Conservation (phyloP, 306 rosid genomes). For the Canavalia ensiformis region DNA sequence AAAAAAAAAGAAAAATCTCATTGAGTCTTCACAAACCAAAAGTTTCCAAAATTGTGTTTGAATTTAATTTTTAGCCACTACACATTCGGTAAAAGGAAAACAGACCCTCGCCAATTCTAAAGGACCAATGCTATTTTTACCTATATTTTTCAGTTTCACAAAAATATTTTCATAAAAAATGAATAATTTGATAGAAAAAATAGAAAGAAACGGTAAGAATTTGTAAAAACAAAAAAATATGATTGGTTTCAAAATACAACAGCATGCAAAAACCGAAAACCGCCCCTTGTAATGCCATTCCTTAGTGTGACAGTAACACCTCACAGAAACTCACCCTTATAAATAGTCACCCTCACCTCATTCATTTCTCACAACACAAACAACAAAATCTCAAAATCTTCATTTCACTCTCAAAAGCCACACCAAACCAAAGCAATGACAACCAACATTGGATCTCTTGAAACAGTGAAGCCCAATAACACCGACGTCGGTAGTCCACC, state of each 20-base stretch:
- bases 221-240: no score
- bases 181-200: no score
- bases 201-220: no score
- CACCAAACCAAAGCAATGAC: slow-evolving; percentile 34
- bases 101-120: no score
- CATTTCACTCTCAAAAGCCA: not conserved
- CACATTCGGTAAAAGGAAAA: not conserved
- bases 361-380: not conserved
- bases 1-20: no score
- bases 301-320: not conserved
- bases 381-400: not conserved
- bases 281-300: slow-evolving; percentile 46
- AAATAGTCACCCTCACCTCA: not conserved
- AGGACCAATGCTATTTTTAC: no score
- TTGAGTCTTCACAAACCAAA: no score
- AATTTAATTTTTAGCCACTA: not conserved
- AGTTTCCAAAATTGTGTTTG: not conserved
- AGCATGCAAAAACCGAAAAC: slow-evolving; percentile 25
- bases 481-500: slow-evolving; percentile 41
- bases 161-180: no score
- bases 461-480: slow-evolving; percentile 29
- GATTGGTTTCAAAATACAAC: not conserved
- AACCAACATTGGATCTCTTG: slow-evolving; percentile 57
- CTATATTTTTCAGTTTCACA: no score
- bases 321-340: not conserved